Conservation (phyloP, 352 stramenopile species). For the Phytopythium vexans region DNA sequence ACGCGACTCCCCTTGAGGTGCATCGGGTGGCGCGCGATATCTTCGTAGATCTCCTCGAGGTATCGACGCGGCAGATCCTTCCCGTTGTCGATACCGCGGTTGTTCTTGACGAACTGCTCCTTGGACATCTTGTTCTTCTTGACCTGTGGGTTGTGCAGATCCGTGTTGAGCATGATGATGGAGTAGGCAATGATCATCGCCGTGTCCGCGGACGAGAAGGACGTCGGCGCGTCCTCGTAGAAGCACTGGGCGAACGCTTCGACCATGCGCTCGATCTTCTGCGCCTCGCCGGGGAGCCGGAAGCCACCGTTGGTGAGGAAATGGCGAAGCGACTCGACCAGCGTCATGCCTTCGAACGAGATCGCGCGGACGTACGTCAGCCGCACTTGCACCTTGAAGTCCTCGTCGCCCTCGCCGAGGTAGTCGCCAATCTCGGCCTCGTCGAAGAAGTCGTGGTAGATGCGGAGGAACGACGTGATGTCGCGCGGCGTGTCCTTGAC, state of each 20-base stretch:
- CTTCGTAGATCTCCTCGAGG: conserved; percentile 95
- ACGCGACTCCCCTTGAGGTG: conserved; percentile 79
- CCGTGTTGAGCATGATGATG: conserved; percentile 91
- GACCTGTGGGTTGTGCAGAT: conserved; percentile 88
- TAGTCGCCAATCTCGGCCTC: conserved; percentile 93
- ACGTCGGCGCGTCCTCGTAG: conserved; percentile 90
- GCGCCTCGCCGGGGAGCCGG: conserved; percentile 95
- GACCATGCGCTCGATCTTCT: conserved; percentile 98
- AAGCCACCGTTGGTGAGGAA: conserved; percentile 98
- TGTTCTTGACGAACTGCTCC: conserved; percentile 97
- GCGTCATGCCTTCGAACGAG: conserved; percentile 96
- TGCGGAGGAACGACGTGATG: conserved; percentile 92
- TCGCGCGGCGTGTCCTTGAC: conserved; percentile 84
- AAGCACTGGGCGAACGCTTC: conserved; percentile 97
- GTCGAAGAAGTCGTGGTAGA: conserved; percentile 93
- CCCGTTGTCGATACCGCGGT: conserved; percentile 91
- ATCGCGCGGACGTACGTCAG: conserved; percentile 95
- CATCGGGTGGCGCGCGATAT: conserved; percentile 92
- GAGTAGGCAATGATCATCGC: conserved; percentile 91
- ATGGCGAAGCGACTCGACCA: conserved; percentile 95
- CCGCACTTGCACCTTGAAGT: conserved; percentile 90
- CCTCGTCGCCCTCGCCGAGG: conserved; percentile 90
- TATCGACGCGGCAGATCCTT: conserved; percentile 90
- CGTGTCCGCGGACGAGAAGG: conserved; percentile 79
- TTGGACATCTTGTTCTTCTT: conserved; percentile 97